These are phyloP conservation scores for Malus hybrid DNA, from an alignment of 331 rosid genomes.

Conservation along the genomic window DNA sequence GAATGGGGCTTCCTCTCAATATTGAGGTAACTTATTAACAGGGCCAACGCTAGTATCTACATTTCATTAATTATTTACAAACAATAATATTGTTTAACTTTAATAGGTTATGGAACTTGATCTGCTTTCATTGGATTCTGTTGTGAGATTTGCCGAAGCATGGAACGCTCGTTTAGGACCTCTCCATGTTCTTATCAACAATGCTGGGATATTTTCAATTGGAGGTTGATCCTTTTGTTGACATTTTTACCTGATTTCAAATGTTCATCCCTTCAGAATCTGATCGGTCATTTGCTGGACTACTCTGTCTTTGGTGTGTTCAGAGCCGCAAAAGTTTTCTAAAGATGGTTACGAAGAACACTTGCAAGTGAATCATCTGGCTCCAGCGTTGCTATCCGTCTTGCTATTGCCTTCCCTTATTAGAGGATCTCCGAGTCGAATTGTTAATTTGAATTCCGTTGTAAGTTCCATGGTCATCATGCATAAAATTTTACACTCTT, in stretches of 20 bases:
- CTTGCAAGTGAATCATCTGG: slow-evolving; percentile 98
- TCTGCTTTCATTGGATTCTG: slow-evolving; percentile 94
- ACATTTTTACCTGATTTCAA: neutral
- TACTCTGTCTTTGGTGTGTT: slow-evolving; percentile 15
- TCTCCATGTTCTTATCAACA: slow-evolving; percentile 87
- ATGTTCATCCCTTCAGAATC: neutral
- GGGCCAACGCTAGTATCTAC: neutral
- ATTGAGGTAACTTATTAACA: slow-evolving; percentile 53
- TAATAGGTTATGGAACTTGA: slow-evolving; percentile 82
- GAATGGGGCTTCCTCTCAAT: slow-evolving; percentile 78
- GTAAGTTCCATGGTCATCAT: slow-evolving; percentile 50
- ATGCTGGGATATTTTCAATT: slow-evolving; percentile 93
- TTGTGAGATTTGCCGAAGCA: slow-evolving; percentile 62
- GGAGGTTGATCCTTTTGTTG: slow-evolving; percentile 52
- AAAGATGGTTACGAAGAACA: slow-evolving; percentile 92
- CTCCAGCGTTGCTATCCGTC: slow-evolving; percentile 83
- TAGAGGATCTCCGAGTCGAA: slow-evolving; percentile 95
- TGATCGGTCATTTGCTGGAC: neutral
- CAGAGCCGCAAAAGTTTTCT: slow-evolving; percentile 86
- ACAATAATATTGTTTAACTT: slow-evolving; percentile 9
- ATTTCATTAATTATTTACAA: neutral
- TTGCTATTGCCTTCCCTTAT: slow-evolving; percentile 95
- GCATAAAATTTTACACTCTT: neutral
- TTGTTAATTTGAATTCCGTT: slow-evolving; percentile 78
- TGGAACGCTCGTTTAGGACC: slow-evolving; percentile 89